Evolutionary conservation across 441 rosid species (phyloP), one percentile per base, ranked within the genome.

Genomic region (Euphorbia corollata): DNA sequence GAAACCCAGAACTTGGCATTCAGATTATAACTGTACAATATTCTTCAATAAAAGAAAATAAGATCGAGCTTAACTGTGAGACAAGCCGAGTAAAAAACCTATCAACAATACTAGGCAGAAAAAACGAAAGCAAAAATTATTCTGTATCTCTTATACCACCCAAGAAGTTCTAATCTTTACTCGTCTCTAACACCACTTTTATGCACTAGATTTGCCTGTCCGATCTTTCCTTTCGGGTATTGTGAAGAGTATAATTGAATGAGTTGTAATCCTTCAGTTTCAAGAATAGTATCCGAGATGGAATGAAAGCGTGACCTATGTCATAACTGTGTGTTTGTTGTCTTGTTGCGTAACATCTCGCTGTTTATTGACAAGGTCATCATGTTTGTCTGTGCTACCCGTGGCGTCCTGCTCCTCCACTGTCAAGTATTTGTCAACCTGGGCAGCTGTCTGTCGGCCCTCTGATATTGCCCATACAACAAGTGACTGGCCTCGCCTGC

Each of bases 391-490:
- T 0, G 27, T 58, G 51, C 43, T 66, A 7, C 4, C 11, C 0
- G 48, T 2, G 8, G 10, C 50, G 22, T 67, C 77, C 20, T n/a
- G n/a, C n/a, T 84, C 86, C 0, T 34, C 39, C 12, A 70, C 41
- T 0, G 9, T 43, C 16, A 96, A 87, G 78, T 69, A 96, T 19
- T 77, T 85, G 73, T 96, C 96, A 0, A 96, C 99, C 75, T 92
- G 94, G 13, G 94, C 78, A 38, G 99, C 99, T 6, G 98, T 83
- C 83, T 92, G 99, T 43, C 99, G 84, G 68, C 99, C 99, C 80
- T 96, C 99, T 12, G 96, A 83, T 73, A 96, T 92, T 22, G 99
- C 99, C 99, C 99, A 96, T 0, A 96, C 99, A 58, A 96, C 99
- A 36, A 96, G 80, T 32, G 99, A 96, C 79, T 96, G 99, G 13